These are phyloP conservation scores for Phytophthora tentaculata DNA, from an alignment of 352 stramenopile species.

Conservation along the genomic window DNA sequence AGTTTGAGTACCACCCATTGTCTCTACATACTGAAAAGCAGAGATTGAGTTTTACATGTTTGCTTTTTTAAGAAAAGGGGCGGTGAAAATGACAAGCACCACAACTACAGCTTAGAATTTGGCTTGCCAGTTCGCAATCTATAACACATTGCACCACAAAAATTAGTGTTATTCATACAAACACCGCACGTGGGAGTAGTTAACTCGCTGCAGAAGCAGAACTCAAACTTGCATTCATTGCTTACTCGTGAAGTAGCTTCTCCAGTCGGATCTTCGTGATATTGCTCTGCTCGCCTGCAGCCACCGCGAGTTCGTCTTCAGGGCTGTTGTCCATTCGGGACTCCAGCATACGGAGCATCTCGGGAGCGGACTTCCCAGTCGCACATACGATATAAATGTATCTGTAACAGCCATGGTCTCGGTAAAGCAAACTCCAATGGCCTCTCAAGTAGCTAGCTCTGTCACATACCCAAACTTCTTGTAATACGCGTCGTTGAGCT, in stretches of 20 bases:
- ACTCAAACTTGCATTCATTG: constrained; percentile 1
- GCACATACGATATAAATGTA: constrained; percentile 87
- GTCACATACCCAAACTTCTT: constrained; percentile 65
- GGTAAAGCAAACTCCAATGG: neutral
- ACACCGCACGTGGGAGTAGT: no score
- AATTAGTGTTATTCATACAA: no score
- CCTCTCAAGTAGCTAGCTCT: neutral
- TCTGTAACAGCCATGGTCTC: constrained; percentile 23
- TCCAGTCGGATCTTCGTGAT: constrained; percentile 75
- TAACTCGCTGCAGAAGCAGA: neutral
- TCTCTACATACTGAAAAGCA: no score
- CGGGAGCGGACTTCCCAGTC: constrained; percentile 74
- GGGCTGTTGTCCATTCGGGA: constrained; percentile 52
- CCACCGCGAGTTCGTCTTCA: constrained; percentile 60
- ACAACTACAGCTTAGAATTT: no score
- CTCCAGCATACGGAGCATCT: constrained; percentile 80
- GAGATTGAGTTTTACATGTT: no score
- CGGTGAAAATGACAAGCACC: no score
- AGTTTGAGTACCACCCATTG: no score
- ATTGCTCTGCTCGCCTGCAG: constrained; percentile 76
- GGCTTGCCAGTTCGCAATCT: no score
- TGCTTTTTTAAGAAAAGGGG: no score
- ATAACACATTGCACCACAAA: no score
- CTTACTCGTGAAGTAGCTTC: constrained; percentile 76
- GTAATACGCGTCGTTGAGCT: constrained; percentile 73